Evolutionary conservation across 1,139 yeast genomes (phyloP).

Genomic region (Diutina scorzettiae): DNA sequence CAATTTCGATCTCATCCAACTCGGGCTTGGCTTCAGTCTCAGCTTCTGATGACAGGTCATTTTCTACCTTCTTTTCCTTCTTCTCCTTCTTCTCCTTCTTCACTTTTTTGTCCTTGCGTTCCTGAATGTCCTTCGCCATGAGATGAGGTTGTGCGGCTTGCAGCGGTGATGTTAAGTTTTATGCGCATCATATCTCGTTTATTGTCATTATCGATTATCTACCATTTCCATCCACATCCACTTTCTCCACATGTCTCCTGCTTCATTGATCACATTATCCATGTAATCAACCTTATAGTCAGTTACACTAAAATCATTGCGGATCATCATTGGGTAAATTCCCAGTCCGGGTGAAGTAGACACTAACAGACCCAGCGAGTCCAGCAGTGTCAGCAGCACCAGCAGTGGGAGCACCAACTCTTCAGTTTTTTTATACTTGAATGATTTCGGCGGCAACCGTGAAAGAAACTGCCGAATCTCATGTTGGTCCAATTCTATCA

Average conservation of each 20-base stretch:
- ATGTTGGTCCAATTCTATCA: slow-evolving; percentile 79
- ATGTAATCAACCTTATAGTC: slow-evolving; percentile 30
- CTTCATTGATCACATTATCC: slow-evolving; percentile 61
- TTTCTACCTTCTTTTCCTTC: slow-evolving; percentile 2
- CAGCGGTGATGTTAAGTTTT: too few relatives aligned
- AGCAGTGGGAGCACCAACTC: slow-evolving; percentile 8
- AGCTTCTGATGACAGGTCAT: slow-evolving; percentile 10
- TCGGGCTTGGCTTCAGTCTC: slow-evolving; percentile 8
- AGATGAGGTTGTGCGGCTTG: background rate
- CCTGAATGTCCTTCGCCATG: background rate
- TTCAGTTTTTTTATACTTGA: slow-evolving; percentile 15
- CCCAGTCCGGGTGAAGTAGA: background rate
- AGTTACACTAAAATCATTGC: slow-evolving; percentile 20
- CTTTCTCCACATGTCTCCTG: slow-evolving; percentile 82
- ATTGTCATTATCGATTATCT: slow-evolving; percentile 1
- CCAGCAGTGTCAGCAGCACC: background rate
- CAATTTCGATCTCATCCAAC: slow-evolving; percentile 53
- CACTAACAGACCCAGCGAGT: background rate
- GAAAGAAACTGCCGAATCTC: slow-evolving; percentile 75
- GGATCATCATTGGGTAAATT: slow-evolving; percentile 11
- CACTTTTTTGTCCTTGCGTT: slow-evolving; percentile 7
- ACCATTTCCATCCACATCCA: slow-evolving; percentile 65
- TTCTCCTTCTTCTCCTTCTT: slow-evolving; percentile 12
- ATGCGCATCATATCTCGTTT: too few relatives aligned
- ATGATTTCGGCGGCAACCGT: slow-evolving; percentile 36